These are phyloP conservation scores for Corchorus capsularis DNA, from an alignment of 345 rosid species.

Conservation along the genomic window DNA sequence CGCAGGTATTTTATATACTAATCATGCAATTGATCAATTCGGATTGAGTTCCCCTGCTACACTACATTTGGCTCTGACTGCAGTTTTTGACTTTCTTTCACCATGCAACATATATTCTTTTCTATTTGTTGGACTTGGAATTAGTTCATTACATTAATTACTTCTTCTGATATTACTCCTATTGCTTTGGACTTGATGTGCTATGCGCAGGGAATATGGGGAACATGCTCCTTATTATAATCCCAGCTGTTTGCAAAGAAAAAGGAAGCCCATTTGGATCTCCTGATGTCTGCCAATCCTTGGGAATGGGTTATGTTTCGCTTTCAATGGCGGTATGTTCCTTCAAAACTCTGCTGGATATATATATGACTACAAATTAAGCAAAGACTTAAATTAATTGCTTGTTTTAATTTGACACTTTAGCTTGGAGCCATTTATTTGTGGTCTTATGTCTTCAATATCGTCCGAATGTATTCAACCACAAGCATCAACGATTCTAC, in stretches of 20 bases:
- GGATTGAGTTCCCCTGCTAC: neutral
- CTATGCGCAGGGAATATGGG: slow-evolving; percentile 50
- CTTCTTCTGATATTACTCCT: neutral
- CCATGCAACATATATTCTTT: neutral
- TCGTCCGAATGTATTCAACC: slow-evolving; percentile 28
- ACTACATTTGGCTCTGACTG: no score
- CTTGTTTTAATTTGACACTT: neutral
- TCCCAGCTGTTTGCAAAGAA: slow-evolving; percentile 58
- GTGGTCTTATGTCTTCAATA: slow-evolving; percentile 40
- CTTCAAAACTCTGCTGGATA: neutral
- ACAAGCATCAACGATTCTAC: neutral
- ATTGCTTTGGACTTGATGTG: neutral
- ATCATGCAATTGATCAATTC: neutral
- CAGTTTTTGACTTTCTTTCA: neutral
- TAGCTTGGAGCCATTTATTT: slow-evolving; percentile 42
- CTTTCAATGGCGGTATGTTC: slow-evolving; percentile 53
- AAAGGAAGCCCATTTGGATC: slow-evolving; percentile 50
- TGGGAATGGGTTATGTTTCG: slow-evolving; percentile 49
- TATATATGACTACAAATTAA: no score
- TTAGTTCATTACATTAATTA: no score
- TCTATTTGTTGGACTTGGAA: no score
- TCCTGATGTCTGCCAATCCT: slow-evolving; percentile 27
- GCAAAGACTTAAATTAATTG: neutral
- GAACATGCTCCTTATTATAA: slow-evolving; percentile 46
- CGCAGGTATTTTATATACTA: slow-evolving; percentile 31